phyloP scores from a whole-genome alignment of 345 rosid species.

The Zanthoxylum bungeanum region DNA sequence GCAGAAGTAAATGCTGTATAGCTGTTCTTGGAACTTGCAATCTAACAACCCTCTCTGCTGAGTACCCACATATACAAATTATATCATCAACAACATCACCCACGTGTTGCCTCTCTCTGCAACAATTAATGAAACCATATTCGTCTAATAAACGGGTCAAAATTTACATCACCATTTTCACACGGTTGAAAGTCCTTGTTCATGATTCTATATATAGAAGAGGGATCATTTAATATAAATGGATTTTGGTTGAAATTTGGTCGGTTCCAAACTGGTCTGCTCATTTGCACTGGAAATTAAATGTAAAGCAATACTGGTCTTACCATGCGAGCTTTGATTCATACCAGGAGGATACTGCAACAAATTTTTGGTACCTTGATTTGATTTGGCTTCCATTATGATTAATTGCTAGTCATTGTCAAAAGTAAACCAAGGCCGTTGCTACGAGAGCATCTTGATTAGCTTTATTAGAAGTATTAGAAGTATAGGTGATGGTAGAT shows the following conservation, averaged over 20 bases:
- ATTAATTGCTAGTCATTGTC: not conserved
- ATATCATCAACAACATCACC: slow-evolving; percentile 19
- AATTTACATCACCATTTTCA: not conserved
- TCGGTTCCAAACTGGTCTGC: slow-evolving; percentile 3
- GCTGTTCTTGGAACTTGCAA: slow-evolving; percentile 14
- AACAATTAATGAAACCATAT: slow-evolving; percentile 14
- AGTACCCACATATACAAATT: not conserved
- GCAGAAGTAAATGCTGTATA: not conserved
- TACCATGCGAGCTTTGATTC: too few species aligned
- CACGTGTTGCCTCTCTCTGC: slow-evolving; percentile 12
- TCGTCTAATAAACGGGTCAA: not conserved
- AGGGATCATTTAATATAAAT: not conserved
- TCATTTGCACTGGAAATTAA: not conserved
- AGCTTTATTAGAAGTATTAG: not conserved
- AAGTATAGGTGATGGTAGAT: not conserved
- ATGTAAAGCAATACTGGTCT: not conserved
- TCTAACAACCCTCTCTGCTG: not conserved
- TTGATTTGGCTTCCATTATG: not conserved
- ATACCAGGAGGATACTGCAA: too few species aligned
- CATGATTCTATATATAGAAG: not conserved
- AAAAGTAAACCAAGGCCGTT: not conserved
- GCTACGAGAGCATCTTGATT: not conserved
- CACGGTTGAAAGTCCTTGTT: not conserved
- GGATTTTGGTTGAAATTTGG: not conserved
- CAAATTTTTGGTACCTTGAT: too few species aligned